Conservation (phyloP, 257 asterid genomes). For the Solanum infundibuliforme region DNA sequence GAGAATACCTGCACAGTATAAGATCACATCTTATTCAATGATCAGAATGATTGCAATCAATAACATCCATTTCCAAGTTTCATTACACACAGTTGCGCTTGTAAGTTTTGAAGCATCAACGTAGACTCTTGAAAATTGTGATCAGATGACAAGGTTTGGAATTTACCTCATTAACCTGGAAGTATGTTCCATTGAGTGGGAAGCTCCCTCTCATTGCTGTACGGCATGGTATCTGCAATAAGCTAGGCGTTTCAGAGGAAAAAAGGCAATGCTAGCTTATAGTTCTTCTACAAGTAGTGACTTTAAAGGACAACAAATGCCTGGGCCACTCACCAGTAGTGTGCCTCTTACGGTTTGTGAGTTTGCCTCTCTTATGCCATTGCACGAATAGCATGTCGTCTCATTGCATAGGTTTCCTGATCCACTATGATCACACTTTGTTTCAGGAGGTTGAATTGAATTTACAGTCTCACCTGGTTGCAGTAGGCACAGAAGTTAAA, state of each 20-base stretch:
- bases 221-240: conserved; percentile 78
- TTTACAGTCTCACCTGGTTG: conserved; percentile 73
- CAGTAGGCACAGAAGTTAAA: conserved; percentile 1
- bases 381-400: conserved; percentile 54
- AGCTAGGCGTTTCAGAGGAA: conserved; percentile 7
- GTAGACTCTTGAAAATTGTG: neutral
- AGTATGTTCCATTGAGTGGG: conserved; percentile 94
- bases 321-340: conserved; percentile 64
- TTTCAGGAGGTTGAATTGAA: conserved; percentile 66
- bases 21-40: neutral
- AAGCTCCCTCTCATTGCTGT: conserved; percentile 97
- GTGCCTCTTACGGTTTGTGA: conserved; percentile 86
- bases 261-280: neutral
- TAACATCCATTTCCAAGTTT: neutral
- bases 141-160: neutral
- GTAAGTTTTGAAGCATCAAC: neutral
- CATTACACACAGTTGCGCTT: neutral
- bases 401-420: conserved; percentile 45
- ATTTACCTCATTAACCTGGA: conserved; percentile 93
- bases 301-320: neutral
- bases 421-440: conserved; percentile 36
- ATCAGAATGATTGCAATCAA: neutral
- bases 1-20: conserved; percentile 58
- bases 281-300: neutral
- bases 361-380: conserved; percentile 52